Conservation (phyloP, 2,329 filamentous ascomycete genomes). For the Curvularia verruculosa region DNA sequence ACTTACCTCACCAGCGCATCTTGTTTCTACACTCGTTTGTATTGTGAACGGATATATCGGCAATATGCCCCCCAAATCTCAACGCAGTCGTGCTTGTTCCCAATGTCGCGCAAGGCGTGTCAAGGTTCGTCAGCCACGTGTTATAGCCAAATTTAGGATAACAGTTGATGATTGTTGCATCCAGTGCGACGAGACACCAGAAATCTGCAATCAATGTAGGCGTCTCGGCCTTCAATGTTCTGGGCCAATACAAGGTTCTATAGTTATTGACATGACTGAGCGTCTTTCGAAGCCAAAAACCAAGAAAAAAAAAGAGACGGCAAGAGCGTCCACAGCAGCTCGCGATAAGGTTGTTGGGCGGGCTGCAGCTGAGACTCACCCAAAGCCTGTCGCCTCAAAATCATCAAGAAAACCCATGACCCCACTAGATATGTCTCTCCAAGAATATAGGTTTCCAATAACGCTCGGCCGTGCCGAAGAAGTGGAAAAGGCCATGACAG, state of each 20-base stretch:
- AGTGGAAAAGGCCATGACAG: conserved; percentile 28
- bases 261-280: conserved; percentile 47
- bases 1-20: conserved; percentile 20
- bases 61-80: conserved; percentile 31
- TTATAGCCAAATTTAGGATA: background rate
- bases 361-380: background rate
- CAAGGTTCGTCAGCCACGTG: conserved; percentile 29
- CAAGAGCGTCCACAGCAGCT: conserved; percentile 6
- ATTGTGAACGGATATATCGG: background rate
- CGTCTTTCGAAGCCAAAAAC: conserved; percentile 35
- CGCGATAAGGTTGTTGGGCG: background rate
- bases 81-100: conserved; percentile 43
- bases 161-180: conserved; percentile 3
- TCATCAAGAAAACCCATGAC: background rate
- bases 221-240: conserved; percentile 40
- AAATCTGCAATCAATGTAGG: conserved; percentile 15
- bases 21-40: conserved; percentile 21
- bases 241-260: conserved; percentile 39
- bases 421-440: conserved; percentile 1
- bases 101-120: conserved; percentile 46
- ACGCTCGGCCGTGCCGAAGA: conserved; percentile 10
- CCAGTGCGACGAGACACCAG: conserved; percentile 41
- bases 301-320: conserved; percentile 25
- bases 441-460: conserved; percentile 3
- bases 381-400: background rate